These are phyloP conservation scores for Luffa acutangula DNA, from an alignment of 306 rosid species.

Conservation along the genomic window DNA sequence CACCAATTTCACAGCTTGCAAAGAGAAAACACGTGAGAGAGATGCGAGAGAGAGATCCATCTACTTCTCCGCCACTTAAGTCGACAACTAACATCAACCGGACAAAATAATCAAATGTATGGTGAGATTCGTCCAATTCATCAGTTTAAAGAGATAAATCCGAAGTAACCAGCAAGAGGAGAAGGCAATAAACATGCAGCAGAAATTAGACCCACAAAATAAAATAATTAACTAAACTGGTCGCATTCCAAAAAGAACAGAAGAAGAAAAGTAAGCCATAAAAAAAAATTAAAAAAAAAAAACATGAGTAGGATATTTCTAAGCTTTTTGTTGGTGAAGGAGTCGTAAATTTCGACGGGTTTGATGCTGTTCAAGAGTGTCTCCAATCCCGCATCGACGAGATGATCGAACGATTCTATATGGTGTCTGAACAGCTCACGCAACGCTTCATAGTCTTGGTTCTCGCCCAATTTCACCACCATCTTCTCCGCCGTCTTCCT, in stretches of 20 bases:
- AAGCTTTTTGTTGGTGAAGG: slow-evolving; percentile 32
- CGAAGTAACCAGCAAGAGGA: neutral
- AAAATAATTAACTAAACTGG: neutral
- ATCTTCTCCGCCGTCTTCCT: slow-evolving; percentile 12
- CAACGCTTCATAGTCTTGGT: slow-evolving; percentile 26
- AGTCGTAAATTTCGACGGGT: slow-evolving; percentile 32
- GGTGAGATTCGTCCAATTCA: neutral
- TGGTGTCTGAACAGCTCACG: slow-evolving; percentile 61
- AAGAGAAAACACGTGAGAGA: neutral
- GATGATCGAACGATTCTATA: slow-evolving; percentile 67
- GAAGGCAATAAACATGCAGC: neutral
- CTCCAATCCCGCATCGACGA: slow-evolving; percentile 44
- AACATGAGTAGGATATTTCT: slow-evolving; percentile 56
- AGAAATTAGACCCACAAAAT: neutral
- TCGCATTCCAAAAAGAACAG: neutral
- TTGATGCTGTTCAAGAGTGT: slow-evolving; percentile 34
- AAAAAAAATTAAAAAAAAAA: too few species aligned
- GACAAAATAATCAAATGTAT: neutral
- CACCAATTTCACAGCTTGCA: neutral
- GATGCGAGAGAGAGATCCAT: neutral
- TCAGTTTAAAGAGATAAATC: neutral
- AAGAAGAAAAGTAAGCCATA: neutral
- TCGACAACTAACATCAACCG: slow-evolving; percentile 25
- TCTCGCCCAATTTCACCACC: slow-evolving; percentile 17
- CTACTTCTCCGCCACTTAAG: slow-evolving; percentile 1